Evolutionary conservation across 768 basidiomycete species (phyloP), one percentile per base, ranked within the genome.

Genomic region (Pholiota conissans): DNA sequence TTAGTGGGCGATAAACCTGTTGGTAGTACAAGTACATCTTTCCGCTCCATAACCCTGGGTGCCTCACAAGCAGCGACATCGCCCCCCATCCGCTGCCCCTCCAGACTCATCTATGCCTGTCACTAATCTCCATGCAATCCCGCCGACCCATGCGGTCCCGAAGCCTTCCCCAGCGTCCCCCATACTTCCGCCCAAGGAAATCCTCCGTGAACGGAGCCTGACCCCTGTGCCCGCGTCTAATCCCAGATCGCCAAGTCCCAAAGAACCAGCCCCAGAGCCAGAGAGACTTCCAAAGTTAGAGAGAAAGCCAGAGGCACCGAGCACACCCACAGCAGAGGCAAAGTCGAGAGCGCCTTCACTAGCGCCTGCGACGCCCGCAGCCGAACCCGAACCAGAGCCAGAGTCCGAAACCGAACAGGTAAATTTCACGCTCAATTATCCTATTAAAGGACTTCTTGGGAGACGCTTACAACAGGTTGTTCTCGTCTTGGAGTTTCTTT

Each of bases 1-100:
- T 60, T 61, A 62, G 60, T 55, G 51, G 59, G 57, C 60, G 61
- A 65, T 63, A 61, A 61, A 62, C 62, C 57, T 52, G 45, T 57
- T 47, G 49, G 49, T 51, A 46, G 16, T 48, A 46, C 52, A 37
- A 55, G 51, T 51, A 40, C 46, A 28, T 50, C 46, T 24, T 28
- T 30, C 52, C 39, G 29, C 27, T 57, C 52, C 49, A 52, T 42
- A 55, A 28, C 40, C 35, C 49, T 30, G 34, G 55, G 42, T 49
- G 49, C 35, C 37, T 49, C n/a, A 27, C 18, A 37, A 45, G 29
- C 48, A 28, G 40, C 39, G 32, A 29, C 47, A 55, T 58, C 50
- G 48, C 34, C 49, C 48, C 50, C 32, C 46, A 58, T 58, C 57
- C 50, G 20, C 57, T n/a, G n/a, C 16, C 29, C 18, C 27, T 39